A percentile compares a stretch with the other conserved stretches of the same genome.
These are phyloP conservation scores for Monosporascus sp. DNA, from an alignment of 2,329 filamentous ascomycete species.

Conservation along the genomic window DNA sequence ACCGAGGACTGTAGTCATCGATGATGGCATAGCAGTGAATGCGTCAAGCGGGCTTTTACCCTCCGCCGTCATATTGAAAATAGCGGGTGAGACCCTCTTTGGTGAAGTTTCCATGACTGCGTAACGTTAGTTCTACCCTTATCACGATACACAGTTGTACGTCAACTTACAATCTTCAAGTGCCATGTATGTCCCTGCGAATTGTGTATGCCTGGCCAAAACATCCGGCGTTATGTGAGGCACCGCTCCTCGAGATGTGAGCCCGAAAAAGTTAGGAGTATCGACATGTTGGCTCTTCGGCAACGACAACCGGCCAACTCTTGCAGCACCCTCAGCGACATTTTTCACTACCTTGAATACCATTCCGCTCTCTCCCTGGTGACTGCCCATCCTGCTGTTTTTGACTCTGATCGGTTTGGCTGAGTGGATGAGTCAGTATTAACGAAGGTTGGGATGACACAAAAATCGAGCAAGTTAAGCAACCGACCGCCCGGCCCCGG, in stretches of 20 bases:
- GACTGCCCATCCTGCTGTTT: slow-evolving; percentile 8
- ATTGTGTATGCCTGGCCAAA: slow-evolving; percentile 56
- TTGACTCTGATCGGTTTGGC: not conserved
- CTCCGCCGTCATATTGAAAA: slow-evolving; percentile 36
- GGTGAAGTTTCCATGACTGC: slow-evolving; percentile 49
- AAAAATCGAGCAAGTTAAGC: not conserved
- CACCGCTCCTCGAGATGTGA: slow-evolving; percentile 76
- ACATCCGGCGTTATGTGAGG: slow-evolving; percentile 89
- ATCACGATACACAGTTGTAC: not conserved
- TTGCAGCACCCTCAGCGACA: slow-evolving; percentile 34
- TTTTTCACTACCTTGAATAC: slow-evolving; percentile 44
- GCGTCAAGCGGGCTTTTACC: slow-evolving; percentile 57
- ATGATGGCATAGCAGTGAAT: slow-evolving; percentile 68
- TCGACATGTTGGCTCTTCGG: slow-evolving; percentile 59
- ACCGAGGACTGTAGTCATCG: slow-evolving; percentile 65
- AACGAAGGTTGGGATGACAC: not conserved
- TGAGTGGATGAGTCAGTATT: not conserved
- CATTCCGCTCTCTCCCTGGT: slow-evolving; percentile 21
- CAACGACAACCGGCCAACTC: slow-evolving; percentile 63
- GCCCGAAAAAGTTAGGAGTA: slow-evolving; percentile 77
- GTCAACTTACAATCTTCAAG: slow-evolving; percentile 81
- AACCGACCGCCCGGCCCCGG: too few relatives aligned
- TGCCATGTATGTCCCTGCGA: slow-evolving; percentile 71
- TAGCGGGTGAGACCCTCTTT: slow-evolving; percentile 39
- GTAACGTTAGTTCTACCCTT: slow-evolving; percentile 2